Evolutionary conservation across 2,329 filamentous ascomycete species (phyloP), one percentile per base, ranked within the genome.

Genomic region (Neonectria ditissima): DNA sequence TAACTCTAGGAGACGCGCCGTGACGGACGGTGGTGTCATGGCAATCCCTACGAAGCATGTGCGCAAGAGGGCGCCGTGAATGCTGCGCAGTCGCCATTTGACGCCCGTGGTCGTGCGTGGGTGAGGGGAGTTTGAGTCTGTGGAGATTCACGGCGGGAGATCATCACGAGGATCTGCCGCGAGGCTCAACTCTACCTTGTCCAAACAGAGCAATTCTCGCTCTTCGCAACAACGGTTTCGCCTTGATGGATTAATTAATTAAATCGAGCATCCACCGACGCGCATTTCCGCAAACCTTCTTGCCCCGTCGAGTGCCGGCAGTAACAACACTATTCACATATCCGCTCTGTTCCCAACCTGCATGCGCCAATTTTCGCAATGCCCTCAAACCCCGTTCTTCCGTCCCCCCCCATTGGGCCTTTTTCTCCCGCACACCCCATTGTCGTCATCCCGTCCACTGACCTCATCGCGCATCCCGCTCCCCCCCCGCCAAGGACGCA

Each of bases 381-480:
- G n/a, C 59, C 53, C 53, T 62, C 59, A 62, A 32, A n/a, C n/a
- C 34, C 9, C 34, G 9, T 43, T 22, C 52, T 34, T 37, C 37
- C 51, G 24, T 32, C 11, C 11, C 62, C 66, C 62, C 62, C 50
- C n/a, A 4, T 59, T 34, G 28, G 47, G 51, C 34, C 34, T 16
- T 16, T 28, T 18, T 57, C n/a, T 26, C n/a, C 24, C 44, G 32
- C 34, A 37, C 34, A 16, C 37, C 34, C 34, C 44, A 16, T 41
- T 73, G 63, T 74, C 72, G 72, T 74, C 72, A 74, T 74, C 69
- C 67, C 67, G 65, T 28, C 24, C 64, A 16, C 65, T 75, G 73
- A 75, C 73, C 73, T 75, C 73, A 75, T 75, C 64, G 69, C 68
- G 73, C 73, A 70, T 55, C 20, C 20, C 54, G 26, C 61, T 28